These are phyloP conservation scores for Somion occarium DNA, from an alignment of 1,284 basidiomycete species.

Conservation along the genomic window DNA sequence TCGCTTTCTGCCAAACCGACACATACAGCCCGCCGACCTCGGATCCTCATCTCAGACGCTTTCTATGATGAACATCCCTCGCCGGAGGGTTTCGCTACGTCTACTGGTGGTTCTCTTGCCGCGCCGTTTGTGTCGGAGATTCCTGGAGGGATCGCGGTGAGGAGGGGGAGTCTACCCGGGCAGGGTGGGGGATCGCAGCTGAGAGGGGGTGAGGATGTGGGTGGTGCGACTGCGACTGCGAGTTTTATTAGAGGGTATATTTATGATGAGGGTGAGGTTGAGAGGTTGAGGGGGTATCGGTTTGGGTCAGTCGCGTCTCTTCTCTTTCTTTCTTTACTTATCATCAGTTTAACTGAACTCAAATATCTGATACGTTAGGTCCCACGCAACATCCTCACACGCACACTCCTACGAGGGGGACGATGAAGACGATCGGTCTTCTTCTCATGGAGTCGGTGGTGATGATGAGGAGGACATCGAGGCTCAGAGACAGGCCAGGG, in stretches of 20 bases:
- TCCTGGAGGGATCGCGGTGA: conserved; percentile 2
- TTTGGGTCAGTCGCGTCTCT: conserved; percentile 1
- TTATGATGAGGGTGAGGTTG: conserved; percentile 25
- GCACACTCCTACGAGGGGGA: background rate
- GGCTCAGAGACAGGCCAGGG: conserved; percentile 13
- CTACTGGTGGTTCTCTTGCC: conserved; percentile 19
- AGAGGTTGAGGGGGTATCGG: conserved; percentile 3
- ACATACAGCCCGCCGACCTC: conserved; percentile 16
- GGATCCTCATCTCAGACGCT: conserved; percentile 57
- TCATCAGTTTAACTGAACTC: too few species aligned
- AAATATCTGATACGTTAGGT: background rate
- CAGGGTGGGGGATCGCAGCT: conserved; percentile 13
- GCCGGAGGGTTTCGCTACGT: conserved; percentile 50
- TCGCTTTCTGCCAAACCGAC: background rate
- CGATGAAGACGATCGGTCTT: background rate
- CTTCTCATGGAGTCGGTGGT: background rate
- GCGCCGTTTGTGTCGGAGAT: background rate
- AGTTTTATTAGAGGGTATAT: conserved; percentile 53
- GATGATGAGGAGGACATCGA: conserved; percentile 16
- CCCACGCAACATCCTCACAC: background rate
- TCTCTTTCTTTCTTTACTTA: background rate
- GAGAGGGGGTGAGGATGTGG: conserved; percentile 9
- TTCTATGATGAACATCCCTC: conserved; percentile 55
- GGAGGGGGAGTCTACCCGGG: background rate
- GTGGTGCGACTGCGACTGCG: conserved; percentile 36